A percentile compares a stretch with the other conserved stretches of the same genome.
These are phyloP conservation scores for Citrus inodora DNA, from an alignment of 345 rosid genomes.

Conservation along the genomic window DNA sequence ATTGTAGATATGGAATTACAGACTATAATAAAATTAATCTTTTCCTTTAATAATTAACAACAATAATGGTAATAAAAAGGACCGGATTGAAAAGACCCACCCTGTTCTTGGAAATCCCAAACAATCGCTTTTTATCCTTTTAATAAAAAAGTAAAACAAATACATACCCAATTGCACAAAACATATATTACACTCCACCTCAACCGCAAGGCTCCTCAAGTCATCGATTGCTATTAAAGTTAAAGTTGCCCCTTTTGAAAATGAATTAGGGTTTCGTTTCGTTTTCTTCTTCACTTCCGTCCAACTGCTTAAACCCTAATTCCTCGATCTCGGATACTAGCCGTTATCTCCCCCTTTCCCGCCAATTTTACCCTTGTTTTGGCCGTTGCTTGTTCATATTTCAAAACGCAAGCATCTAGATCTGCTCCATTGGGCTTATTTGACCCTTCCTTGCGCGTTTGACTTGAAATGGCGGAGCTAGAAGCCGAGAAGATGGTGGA, in stretches of 20 bases:
- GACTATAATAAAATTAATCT: not conserved
- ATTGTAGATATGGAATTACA: not conserved
- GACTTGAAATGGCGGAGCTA: constrained; percentile 46
- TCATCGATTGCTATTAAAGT: too few species aligned
- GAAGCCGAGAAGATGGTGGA: constrained; percentile 53
- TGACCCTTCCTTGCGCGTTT: constrained; percentile 2
- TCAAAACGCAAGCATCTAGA: constrained; percentile 50
- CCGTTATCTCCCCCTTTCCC: constrained; percentile 57
- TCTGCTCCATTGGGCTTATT: constrained; percentile 16
- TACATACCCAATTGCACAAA: too few species aligned
- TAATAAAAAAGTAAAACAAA: not conserved
- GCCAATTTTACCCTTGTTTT: constrained; percentile 43
- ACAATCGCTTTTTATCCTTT: constrained; percentile 16
- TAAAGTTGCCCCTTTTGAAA: constrained; percentile 21
- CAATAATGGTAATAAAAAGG: too few species aligned
- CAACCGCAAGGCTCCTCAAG: too few species aligned
- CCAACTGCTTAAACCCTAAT: constrained; percentile 18
- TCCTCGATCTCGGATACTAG: constrained; percentile 41
- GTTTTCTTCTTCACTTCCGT: constrained; percentile 1
- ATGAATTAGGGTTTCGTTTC: constrained; percentile 52
- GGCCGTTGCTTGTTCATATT: constrained; percentile 25
- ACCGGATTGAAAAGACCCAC: not conserved
- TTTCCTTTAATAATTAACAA: constrained; percentile 6
- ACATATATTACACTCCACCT: too few species aligned
- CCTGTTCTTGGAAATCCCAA: constrained; percentile 35